Conservation (phyloP, 345 rosid genomes). For the Hypericum androsaemum region DNA sequence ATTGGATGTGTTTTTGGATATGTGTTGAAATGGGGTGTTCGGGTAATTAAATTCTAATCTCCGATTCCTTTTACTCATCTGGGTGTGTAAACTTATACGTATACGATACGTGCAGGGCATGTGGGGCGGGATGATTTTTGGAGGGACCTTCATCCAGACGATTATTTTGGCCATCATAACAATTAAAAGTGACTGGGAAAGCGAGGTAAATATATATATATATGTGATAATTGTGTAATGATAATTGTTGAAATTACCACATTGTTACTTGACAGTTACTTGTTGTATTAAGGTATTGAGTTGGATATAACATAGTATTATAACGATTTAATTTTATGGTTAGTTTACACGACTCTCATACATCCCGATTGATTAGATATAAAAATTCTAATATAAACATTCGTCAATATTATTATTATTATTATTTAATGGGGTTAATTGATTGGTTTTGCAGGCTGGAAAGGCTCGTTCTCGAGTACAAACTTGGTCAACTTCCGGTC, state of each 20-base stretch:
- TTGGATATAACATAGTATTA: too few relatives aligned
- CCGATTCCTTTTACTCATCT: neutral
- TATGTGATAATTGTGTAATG: neutral
- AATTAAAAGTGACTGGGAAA: constrained; percentile 39
- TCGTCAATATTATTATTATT: too few relatives aligned
- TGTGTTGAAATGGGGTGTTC: constrained; percentile 48
- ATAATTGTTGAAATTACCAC: neutral
- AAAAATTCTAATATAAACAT: too few relatives aligned
- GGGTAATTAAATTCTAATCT: constrained; percentile 24
- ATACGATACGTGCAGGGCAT: constrained; percentile 33
- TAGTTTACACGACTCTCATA: too few relatives aligned
- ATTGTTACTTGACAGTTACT: neutral
- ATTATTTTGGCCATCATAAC: constrained; percentile 40
- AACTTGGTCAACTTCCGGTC: constrained; percentile 15
- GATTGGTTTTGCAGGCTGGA: constrained; percentile 22
- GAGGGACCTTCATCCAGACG: constrained; percentile 53
- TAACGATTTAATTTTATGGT: too few relatives aligned
- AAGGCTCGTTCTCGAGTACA: constrained; percentile 21
- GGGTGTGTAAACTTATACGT: neutral
- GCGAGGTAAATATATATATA: constrained; percentile 30
- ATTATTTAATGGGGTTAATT: neutral
- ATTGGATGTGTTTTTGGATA: constrained; percentile 61
- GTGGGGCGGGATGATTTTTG: constrained; percentile 75
- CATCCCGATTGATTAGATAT: too few relatives aligned
- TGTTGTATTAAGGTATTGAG: neutral